Conservation (phyloP, 2,329 filamentous ascomycete genomes). For the Diplocarpon rosae region DNA sequence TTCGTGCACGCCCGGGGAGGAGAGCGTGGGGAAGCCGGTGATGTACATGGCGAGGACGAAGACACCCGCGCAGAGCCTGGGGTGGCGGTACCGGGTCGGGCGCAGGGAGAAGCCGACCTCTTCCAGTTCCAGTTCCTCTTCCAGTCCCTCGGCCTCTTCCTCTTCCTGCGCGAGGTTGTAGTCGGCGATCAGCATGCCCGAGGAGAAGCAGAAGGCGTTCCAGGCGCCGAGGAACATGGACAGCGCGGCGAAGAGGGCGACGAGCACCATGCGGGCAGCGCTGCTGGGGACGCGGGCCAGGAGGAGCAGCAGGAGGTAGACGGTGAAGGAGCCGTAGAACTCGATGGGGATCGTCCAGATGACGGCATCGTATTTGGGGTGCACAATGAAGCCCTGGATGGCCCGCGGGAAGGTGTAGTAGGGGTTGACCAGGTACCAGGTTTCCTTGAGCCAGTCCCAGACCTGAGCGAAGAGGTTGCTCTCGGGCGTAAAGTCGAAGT, state of each 20-base stretch:
- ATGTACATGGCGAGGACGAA: constrained; percentile 16
- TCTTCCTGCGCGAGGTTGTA: constrained; percentile 17
- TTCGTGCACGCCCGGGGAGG: constrained; percentile 3
- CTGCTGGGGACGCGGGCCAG: constrained; percentile 10
- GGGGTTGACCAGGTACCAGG: constrained; percentile 16
- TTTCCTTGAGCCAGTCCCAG: constrained; percentile 18
- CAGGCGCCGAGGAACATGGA: constrained; percentile 15
- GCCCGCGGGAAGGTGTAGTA: constrained; percentile 11
- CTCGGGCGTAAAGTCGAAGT: constrained; percentile 27
- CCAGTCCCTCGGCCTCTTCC: not conserved
- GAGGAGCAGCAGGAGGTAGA: constrained; percentile 15
- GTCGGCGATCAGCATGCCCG: constrained; percentile 20
- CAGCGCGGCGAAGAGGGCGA: constrained; percentile 8
- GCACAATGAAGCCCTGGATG: constrained; percentile 12
- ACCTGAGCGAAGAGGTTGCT: constrained; percentile 11
- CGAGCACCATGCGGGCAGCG: constrained; percentile 10
- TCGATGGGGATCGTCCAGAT: constrained; percentile 40
- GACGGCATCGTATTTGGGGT: constrained; percentile 32
- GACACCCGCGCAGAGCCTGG: not conserved
- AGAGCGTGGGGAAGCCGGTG: constrained; percentile 17
- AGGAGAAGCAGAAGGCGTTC: constrained; percentile 20
- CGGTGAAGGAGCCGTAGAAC: constrained; percentile 33
- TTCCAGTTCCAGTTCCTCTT: too few relatives aligned
- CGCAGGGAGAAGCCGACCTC: too few relatives aligned
- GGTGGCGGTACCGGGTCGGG: not conserved